Conservation (phyloP, 2,329 filamentous ascomycete genomes). For the Phialocephala subalpina region DNA sequence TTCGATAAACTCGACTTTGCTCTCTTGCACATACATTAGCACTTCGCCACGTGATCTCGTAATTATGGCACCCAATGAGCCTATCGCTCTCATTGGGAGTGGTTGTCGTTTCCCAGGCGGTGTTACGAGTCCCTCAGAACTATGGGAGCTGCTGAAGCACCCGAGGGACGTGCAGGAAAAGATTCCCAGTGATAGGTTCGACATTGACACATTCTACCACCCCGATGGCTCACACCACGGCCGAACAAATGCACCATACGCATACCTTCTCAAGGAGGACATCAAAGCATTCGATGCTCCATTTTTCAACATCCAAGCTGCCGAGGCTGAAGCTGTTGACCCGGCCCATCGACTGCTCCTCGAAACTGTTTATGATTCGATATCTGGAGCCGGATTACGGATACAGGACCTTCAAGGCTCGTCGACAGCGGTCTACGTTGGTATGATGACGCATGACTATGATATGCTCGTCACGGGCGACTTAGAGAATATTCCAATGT, state of each 20-base stretch:
- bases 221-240: slow-evolving; percentile 45
- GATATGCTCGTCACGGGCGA: slow-evolving; percentile 18
- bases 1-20: too few species aligned
- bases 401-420: slow-evolving; percentile 18
- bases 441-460: slow-evolving; percentile 23
- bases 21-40: too few species aligned
- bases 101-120: slow-evolving; percentile 22
- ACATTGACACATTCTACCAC: slow-evolving; percentile 60
- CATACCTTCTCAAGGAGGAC: slow-evolving; percentile 23
- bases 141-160: slow-evolving; percentile 45
- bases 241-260: slow-evolving; percentile 20
- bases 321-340: slow-evolving; percentile 40
- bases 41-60: too few species aligned
- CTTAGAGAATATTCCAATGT: slow-evolving; percentile 35
- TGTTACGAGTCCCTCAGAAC: slow-evolving; percentile 35
- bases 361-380: slow-evolving; percentile 39
- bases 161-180: slow-evolving; percentile 37
- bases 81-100: slow-evolving; percentile 24
- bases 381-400: slow-evolving; percentile 30
- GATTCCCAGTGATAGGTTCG: slow-evolving; percentile 48
- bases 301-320: slow-evolving; percentile 26
- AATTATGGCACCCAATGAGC: slow-evolving; percentile 12
- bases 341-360: slow-evolving; percentile 41
- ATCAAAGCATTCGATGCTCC: slow-evolving; percentile 17
- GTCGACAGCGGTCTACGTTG: slow-evolving; percentile 22